Evolutionary conservation across 2,329 filamentous ascomycete genomes (phyloP).

Genomic region (Allantophomopsis lycopodina): DNA sequence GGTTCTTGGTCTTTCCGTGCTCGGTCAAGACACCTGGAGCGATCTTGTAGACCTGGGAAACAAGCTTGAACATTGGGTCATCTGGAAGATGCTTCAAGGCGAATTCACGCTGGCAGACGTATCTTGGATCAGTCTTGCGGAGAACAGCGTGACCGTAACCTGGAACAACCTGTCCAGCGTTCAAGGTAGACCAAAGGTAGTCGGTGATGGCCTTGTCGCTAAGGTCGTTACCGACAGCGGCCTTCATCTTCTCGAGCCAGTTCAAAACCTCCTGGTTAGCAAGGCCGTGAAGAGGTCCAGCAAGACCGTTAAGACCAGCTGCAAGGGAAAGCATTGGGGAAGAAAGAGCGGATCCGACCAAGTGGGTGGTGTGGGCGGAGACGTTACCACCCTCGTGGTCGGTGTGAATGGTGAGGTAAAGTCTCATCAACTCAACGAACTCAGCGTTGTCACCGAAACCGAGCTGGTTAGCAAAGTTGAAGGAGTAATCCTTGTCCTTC

Average conservation of each 20-base stretch:
- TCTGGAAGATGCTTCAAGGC: constrained; percentile 1
- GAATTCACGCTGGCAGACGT: constrained; percentile 71
- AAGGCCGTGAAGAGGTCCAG: constrained; percentile 94
- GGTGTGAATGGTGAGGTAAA: constrained; percentile 99
- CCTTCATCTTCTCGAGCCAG: constrained; percentile 99
- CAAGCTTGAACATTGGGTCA: constrained; percentile 99
- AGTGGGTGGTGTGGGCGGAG: constrained; percentile 94
- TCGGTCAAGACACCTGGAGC: constrained; percentile 93
- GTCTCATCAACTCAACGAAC: constrained; percentile 95
- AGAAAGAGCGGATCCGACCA: constrained; percentile 92
- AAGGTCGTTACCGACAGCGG: constrained; percentile 80
- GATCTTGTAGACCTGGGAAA: constrained; percentile 99
- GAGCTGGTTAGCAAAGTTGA: constrained; percentile 99
- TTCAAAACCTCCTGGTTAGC: constrained; percentile 99
- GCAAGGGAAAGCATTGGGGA: constrained; percentile 95
- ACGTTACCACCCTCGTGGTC: constrained; percentile 99
- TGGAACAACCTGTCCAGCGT: constrained; percentile 88
- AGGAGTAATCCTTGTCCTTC: constrained; percentile 99
- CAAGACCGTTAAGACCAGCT: constrained; percentile 94
- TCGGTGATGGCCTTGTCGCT: constrained; percentile 94
- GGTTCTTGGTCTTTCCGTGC: constrained; percentile 99
- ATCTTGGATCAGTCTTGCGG: constrained; percentile 98
- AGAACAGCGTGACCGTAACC: constrained; percentile 98
- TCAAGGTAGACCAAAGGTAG: constrained; percentile 97
- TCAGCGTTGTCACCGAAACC: constrained; percentile 90